These are phyloP conservation scores for Blastobotrys attinorum DNA, from an alignment of 805 yeast genomes.

Conservation along the genomic window DNA sequence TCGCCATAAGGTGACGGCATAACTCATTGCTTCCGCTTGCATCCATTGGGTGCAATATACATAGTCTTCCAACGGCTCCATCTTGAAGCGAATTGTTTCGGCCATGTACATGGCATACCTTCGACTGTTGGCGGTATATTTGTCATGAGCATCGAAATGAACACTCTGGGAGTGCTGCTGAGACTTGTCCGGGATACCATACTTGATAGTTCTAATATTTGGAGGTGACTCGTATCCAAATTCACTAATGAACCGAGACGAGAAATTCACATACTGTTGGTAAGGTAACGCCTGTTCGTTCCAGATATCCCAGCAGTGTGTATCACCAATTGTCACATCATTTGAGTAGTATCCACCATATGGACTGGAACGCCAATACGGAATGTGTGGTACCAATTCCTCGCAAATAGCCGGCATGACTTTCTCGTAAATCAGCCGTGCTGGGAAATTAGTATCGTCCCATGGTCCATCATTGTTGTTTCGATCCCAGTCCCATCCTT, in stretches of 20 bases:
- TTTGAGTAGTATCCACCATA: slow-evolving; percentile 10
- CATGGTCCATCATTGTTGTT: slow-evolving; percentile 6
- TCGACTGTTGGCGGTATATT: slow-evolving; percentile 38
- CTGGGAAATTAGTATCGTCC: slow-evolving; percentile 30
- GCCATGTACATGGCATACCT: slow-evolving; percentile 37
- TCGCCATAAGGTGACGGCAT: slow-evolving; percentile 39
- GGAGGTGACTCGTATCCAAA: slow-evolving; percentile 39
- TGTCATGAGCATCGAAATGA: slow-evolving; percentile 39
- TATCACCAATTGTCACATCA: slow-evolving; percentile 7
- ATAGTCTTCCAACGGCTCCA: slow-evolving; percentile 33
- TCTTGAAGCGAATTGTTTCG: slow-evolving; percentile 35
- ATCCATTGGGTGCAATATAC: slow-evolving; percentile 43
- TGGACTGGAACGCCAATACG: slow-evolving; percentile 11
- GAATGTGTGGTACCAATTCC: slow-evolving; percentile 6
- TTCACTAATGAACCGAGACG: slow-evolving; percentile 6
- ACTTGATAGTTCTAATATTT: slow-evolving; percentile 28
- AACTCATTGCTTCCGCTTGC: slow-evolving; percentile 42
- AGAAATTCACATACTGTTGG: slow-evolving; percentile 4
- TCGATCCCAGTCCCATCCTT: slow-evolving; percentile 13
- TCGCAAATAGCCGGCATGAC: slow-evolving; percentile 6
- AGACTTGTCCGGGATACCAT: slow-evolving; percentile 30
- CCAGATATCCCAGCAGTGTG: slow-evolving; percentile 10
- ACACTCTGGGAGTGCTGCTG: slow-evolving; percentile 38
- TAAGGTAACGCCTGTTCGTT: slow-evolving; percentile 5
- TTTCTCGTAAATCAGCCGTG: slow-evolving; percentile 34